Base-by-base conservation (phyloP, 2,329 filamentous ascomycete species). In the Metarhizium anisopliae region DNA sequence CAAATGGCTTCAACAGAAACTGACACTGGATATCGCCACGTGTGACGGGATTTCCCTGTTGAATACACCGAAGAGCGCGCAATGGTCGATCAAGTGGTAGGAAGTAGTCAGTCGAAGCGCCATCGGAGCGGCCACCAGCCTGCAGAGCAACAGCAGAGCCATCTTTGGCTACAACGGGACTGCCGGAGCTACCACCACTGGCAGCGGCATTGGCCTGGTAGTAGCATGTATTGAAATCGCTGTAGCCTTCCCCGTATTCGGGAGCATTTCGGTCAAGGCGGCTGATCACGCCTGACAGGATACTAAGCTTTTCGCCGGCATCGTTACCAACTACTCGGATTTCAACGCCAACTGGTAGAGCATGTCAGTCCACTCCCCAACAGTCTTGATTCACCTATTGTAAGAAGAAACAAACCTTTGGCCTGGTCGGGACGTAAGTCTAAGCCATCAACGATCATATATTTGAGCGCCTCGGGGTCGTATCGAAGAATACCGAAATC, bases 321-420 rank as follows among this genome's bases (percentile, higher is more conserved):
- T 99, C 94, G 71, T 99, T 99, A 74, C 94, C 94, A 6, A 99
- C 94, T 2, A 99, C 94, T 62, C 95, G 82, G 62, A 99, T 97
- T 73, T 99, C 94, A 14, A 89, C 85, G 55, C 94, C 94, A 54
- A 99, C 93, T 74, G 16, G 14, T 13, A 51, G 36, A 51, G 32
- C 32, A 38, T 11, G 36, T 51, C 16, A 36, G 32, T 11, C 50
- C 36, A 38, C 13, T 51, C 4, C 32, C 6, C 10, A 13, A 29
- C 11, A 18, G 10, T 13, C 18, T 11, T 51, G 25, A 4, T 51
- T 14, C 16, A 30, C 7, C 32, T 38, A 29, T 47, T 8, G 25
- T 6, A 45, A 13, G n/a, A 10, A 20, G 18, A 47, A 29, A 61
- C 77, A 56, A 67, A 79, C 78, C 80, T 70, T 84, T 85, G 40